A percentile compares a stretch with the other conserved stretches of the same genome.
Evolutionary conservation across 2,329 filamentous ascomycete species (phyloP).

Genomic region (Pestalotiopsis sp.): DNA sequence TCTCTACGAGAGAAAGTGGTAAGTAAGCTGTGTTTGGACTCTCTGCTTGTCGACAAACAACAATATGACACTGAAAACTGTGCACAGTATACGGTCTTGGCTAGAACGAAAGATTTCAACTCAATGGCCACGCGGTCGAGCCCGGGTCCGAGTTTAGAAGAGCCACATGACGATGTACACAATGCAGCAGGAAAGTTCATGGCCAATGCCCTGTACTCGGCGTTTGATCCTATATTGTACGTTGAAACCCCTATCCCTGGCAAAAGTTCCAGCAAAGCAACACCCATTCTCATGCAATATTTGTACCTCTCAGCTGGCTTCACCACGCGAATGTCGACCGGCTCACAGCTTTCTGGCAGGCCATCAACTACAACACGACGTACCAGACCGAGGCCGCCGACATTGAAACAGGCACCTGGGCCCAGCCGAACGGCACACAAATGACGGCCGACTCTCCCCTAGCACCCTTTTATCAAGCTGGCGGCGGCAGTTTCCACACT

Average conservation of each 20-base stretch:
- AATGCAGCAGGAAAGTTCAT: constrained; percentile 38
- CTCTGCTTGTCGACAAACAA: not conserved
- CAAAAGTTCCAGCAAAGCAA: not conserved
- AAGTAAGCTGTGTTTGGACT: constrained; percentile 21
- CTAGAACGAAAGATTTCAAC: constrained; percentile 38
- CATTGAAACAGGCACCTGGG: constrained; percentile 39
- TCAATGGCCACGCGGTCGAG: constrained; percentile 43
- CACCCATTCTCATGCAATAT: not conserved
- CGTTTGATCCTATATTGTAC: constrained; percentile 52
- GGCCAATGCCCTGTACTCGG: constrained; percentile 38
- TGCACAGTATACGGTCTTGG: constrained; percentile 47
- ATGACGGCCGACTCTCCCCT: constrained; percentile 50
- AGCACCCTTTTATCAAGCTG: constrained; percentile 50
- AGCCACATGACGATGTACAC: constrained; percentile 47
- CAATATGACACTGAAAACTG: constrained; percentile 8
- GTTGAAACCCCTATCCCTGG: constrained; percentile 18
- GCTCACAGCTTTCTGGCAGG: constrained; percentile 55
- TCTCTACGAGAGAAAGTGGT: constrained; percentile 45
- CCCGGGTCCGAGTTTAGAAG: constrained; percentile 44
- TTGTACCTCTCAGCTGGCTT: constrained; percentile 40
- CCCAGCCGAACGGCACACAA: constrained; percentile 39
- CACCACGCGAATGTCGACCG: constrained; percentile 64
- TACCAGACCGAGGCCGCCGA: constrained; percentile 28
- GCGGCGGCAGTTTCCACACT: constrained; percentile 44
- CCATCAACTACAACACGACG: constrained; percentile 37